These are phyloP conservation scores for Arabis hirsuta DNA, from an alignment of 345 rosid genomes.

Conservation along the genomic window DNA sequence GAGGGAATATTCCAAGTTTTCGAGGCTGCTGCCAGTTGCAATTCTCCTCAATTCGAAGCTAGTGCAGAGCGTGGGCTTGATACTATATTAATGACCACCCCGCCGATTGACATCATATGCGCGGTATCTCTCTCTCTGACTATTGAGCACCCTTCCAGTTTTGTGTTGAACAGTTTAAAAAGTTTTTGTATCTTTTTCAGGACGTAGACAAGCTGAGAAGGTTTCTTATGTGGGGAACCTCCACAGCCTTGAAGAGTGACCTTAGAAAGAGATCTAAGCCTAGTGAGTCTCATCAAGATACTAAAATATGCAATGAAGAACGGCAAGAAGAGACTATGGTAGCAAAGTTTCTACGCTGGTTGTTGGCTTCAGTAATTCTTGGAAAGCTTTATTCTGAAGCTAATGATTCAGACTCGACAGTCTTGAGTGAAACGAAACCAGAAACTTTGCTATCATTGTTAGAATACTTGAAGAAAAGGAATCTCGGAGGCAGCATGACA, in stretches of 20 bases:
- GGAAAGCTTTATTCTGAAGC: conserved; percentile 55
- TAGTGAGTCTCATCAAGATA: conserved; percentile 37
- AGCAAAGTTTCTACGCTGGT: conserved; percentile 83
- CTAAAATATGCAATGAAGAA: conserved; percentile 42
- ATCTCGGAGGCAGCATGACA: conserved; percentile 39
- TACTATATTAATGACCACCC: conserved; percentile 68
- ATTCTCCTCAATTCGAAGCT: conserved; percentile 41
- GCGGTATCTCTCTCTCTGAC: conserved; percentile 52
- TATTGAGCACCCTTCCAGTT: conserved; percentile 17
- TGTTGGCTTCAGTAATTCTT: conserved; percentile 71
- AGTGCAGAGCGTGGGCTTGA: conserved; percentile 32
- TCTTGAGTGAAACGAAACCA: conserved; percentile 41
- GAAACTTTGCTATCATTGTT: conserved; percentile 54
- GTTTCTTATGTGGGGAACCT: conserved; percentile 75
- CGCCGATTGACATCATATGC: conserved; percentile 61
- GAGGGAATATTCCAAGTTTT: conserved; percentile 67
- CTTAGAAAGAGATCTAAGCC: conserved; percentile 35
- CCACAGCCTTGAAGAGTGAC: conserved; percentile 66
- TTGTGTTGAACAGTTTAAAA: conserved; percentile 14
- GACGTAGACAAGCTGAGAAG: conserved; percentile 58
- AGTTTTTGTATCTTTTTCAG: conserved; percentile 50
- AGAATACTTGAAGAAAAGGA: conserved; percentile 43
- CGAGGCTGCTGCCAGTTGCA: conserved; percentile 49
- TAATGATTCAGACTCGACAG: conserved; percentile 28
- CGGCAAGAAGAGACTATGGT: conserved; percentile 58